Evolutionary conservation across 2,329 filamentous ascomycete genomes (phyloP), one percentile per base, ranked within the genome.

Genomic region (Penicillium sp.): DNA sequence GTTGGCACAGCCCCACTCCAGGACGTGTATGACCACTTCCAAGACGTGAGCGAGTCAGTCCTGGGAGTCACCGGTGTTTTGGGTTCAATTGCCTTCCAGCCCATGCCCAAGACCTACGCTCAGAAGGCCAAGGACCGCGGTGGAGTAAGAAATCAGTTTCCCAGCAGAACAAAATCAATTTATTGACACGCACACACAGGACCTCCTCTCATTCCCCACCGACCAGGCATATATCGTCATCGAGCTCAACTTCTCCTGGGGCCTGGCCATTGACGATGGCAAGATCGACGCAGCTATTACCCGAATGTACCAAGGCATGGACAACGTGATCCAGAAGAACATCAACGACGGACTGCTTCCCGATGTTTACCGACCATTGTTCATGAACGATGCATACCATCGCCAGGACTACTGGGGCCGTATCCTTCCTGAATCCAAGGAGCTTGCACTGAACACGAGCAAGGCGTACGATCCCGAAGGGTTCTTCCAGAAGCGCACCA

Each of bases 351-450:
- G 71, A 10, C 61, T 67, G 4, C 62, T 77, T 16, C 70, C 75
- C 0, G 67, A 75, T 27, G 72, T 70, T 6, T 75, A 78, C 53
- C 62, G 73, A 13, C 76, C 76, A 7, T 61, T 79, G 5, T 79
- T 79, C 60, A 76, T 78, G 71, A 79, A 78, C 51, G 76, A 79
- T 43, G 70, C 69, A 9, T 74, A 78, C 61, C 71, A 67, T 51
- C 62, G 69, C 30, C 75, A 79, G 65, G 74, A 78, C 48, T 79
- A 75, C 61, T 78, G 72, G 68, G 70, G 69, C 7, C 68, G 73
- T 7, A 67, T 77, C 41, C 57, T 66, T 13, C 70, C 68, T 6
- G 61, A 34, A 1, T 65, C 62, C 10, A 62, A 60, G 39, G 64
- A 70, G 39, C 63, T 67, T 51, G 72, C 73, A 10, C 61, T 69